A percentile compares a stretch with the other conserved stretches of the same genome.
Conservation (phyloP, 2,329 filamentous ascomycete genomes). For the Penicillium sp. region DNA sequence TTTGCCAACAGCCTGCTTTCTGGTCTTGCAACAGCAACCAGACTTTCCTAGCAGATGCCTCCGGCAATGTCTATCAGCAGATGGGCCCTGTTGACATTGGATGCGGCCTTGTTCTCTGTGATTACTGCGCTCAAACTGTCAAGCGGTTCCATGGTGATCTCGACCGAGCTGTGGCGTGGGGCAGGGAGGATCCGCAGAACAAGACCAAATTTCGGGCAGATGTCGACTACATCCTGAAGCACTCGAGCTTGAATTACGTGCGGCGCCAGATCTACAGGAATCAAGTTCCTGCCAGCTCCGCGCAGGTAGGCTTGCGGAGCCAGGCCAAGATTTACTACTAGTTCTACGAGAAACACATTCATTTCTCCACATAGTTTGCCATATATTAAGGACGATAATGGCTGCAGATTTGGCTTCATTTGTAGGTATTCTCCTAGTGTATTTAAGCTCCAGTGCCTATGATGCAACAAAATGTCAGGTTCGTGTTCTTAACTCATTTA, state of each 20-base stretch:
- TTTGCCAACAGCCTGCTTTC: conserved; percentile 47
- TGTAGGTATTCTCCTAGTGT: background rate
- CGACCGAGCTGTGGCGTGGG: conserved; percentile 5
- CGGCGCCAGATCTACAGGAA: background rate
- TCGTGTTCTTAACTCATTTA: background rate
- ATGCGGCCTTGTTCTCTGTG: conserved; percentile 39
- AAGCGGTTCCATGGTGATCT: conserved; percentile 26
- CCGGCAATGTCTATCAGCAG: conserved; percentile 8
- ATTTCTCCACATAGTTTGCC: background rate
- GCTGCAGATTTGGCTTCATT: background rate
- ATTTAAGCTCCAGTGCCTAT: background rate
- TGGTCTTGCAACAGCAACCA: conserved; percentile 36
- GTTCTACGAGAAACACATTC: background rate
- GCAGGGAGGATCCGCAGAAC: background rate
- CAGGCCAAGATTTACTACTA: background rate
- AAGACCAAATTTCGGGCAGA: conserved; percentile 8
- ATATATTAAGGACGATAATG: background rate
- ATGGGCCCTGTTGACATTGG: conserved; percentile 18
- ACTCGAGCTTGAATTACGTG: conserved; percentile 1
- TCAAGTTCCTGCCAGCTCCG: background rate
- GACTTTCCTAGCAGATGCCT: background rate
- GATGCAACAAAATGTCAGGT: background rate
- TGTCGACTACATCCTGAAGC: conserved; percentile 17
- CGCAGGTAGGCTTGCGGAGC: background rate
- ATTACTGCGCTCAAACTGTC: conserved; percentile 27